phyloP scores from a whole-genome alignment of 352 stramenopile species.

The Globisporangium acanthophoron region DNA sequence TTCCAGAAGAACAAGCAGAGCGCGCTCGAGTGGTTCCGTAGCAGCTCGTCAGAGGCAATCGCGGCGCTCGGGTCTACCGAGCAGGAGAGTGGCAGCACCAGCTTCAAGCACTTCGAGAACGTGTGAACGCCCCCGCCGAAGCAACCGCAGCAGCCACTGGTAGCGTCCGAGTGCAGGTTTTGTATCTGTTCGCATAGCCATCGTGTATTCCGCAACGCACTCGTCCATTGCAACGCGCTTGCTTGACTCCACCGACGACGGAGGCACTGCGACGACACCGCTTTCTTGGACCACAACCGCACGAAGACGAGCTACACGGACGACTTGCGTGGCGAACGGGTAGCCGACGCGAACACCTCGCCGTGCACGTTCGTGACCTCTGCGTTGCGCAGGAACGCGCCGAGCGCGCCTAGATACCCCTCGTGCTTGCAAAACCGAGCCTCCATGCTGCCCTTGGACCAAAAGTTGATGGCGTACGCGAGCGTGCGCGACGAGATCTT shows the following conservation, averaged over 20 bases:
- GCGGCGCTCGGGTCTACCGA: slow-evolving; percentile 20
- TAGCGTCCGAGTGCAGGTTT: background rate
- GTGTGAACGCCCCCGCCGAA: slow-evolving; percentile 18
- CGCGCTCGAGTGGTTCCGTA: slow-evolving; percentile 73
- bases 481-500: slow-evolving; percentile 91
- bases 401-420: slow-evolving; percentile 97
- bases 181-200: slow-evolving; percentile 5
- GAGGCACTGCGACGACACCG: background rate
- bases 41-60: slow-evolving; percentile 19
- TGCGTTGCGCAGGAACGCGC: slow-evolving; percentile 93
- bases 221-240: background rate
- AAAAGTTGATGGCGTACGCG: slow-evolving; percentile 97
- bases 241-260: background rate
- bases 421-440: slow-evolving; percentile 95
- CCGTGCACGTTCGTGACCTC: slow-evolving; percentile 66
- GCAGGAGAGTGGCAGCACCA: slow-evolving; percentile 25
- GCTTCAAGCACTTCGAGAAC: slow-evolving; percentile 75
- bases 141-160: background rate
- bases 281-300: background rate
- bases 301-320: background rate
- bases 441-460: slow-evolving; percentile 93
- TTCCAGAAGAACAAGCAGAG: slow-evolving; percentile 83
- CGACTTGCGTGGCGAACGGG: slow-evolving; percentile 17
- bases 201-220: background rate
- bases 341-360: slow-evolving; percentile 48